phyloP scores from a whole-genome alignment of 176 grass and related monocot species.

The Elaeis guineensis region DNA sequence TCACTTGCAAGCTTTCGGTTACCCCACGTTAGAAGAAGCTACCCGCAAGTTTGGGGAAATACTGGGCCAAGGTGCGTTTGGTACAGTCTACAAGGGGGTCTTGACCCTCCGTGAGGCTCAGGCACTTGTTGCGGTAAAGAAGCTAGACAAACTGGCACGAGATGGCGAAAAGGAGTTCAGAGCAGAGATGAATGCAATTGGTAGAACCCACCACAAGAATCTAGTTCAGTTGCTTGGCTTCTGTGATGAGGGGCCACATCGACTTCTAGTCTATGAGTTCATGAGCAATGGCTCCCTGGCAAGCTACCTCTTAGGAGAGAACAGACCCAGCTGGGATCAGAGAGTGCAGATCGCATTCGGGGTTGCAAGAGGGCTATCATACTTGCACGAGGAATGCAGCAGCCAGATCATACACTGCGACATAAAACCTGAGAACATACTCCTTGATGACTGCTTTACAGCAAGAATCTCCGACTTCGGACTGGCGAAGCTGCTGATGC shows the following conservation, averaged over 20 bases:
- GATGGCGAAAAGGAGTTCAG: too few species aligned
- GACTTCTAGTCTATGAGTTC: conserved; percentile 29
- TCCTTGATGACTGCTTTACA: too few species aligned
- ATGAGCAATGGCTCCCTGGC: conserved; percentile 11
- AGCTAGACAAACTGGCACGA: too few species aligned
- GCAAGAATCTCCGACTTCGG: too few species aligned
- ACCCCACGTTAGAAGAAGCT: conserved; percentile 25
- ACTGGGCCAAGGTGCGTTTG: conserved; percentile 35
- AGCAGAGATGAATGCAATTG: too few species aligned
- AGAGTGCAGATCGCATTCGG: conserved; percentile 25
- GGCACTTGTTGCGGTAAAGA: conserved; percentile 32
- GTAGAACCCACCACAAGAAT: background rate
- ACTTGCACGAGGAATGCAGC: conserved; percentile 30
- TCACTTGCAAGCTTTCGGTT: conserved; percentile 22
- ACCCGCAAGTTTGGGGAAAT: conserved; percentile 24
- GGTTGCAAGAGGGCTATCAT: conserved; percentile 29
- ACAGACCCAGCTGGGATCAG: conserved; percentile 20
- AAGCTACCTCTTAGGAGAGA: conserved; percentile 16
- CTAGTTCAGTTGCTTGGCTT: too few species aligned
- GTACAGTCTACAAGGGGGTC: conserved; percentile 36
- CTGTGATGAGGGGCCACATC: conserved; percentile 15
- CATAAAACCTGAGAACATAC: too few species aligned
- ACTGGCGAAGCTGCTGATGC: too few species aligned
- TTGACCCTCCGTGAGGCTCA: background rate
- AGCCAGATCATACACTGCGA: too few species aligned